phyloP scores from a whole-genome alignment of 371 early-diverging fungal species.

The Mucor velutinosus region DNA sequence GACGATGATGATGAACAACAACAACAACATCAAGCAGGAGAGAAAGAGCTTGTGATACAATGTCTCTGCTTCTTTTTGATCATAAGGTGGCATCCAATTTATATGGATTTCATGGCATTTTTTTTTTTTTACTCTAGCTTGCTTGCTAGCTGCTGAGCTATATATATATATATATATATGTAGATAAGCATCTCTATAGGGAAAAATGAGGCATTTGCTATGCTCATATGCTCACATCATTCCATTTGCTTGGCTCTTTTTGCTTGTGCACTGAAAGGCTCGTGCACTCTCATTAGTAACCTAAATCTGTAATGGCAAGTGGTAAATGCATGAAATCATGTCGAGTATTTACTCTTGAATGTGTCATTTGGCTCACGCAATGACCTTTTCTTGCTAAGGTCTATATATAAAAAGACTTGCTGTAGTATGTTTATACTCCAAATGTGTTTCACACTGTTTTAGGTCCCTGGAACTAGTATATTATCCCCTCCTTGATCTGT shows the following conservation, averaged over 20 bases:
- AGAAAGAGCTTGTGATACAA: background rate
- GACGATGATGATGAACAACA: background rate
- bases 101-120: background rate
- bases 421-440: background rate
- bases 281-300: too few species aligned
- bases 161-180: too few species aligned
- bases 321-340: too few species aligned
- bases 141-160: too few species aligned
- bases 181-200: too few species aligned
- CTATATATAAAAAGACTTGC: background rate
- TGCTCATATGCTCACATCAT: too few species aligned
- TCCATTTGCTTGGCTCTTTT: too few species aligned
- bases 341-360: too few species aligned
- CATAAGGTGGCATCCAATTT: background rate
- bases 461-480: background rate
- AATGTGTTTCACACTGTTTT: background rate
- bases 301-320: too few species aligned
- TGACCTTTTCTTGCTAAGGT: background rate
- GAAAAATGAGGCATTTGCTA: too few species aligned
- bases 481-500: background rate
- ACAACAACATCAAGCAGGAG: background rate
- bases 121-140: too few species aligned
- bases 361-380: background rate
- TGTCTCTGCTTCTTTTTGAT: background rate
- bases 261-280: too few species aligned